Evolutionary conservation across 2,329 filamentous ascomycete species (phyloP).

Genomic region (Fusarium aywerte): DNA sequence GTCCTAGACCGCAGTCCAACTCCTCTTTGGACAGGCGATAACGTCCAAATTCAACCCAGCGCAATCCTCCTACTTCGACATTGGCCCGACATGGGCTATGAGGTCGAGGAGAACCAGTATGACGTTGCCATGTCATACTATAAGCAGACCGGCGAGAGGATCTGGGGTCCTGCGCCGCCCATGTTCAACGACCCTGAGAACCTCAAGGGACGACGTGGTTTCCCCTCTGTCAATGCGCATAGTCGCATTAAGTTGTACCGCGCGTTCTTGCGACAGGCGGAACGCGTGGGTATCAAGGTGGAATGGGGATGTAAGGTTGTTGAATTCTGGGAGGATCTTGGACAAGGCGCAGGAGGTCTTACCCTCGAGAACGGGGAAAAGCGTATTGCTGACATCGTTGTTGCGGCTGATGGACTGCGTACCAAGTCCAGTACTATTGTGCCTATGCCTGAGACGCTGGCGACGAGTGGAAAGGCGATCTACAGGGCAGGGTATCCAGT

Average conservation of each 20-base stretch:
- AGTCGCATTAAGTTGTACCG: conserved; percentile 28
- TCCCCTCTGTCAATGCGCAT: conserved; percentile 28
- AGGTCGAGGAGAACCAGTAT: conserved; percentile 31
- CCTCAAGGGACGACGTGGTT: background rate
- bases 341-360: conserved; percentile 13
- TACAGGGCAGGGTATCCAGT: conserved; percentile 27
- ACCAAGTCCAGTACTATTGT: conserved; percentile 29
- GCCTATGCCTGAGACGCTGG: conserved; percentile 20
- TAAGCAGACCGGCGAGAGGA: conserved; percentile 22
- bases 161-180: conserved; percentile 32
- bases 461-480: conserved; percentile 26
- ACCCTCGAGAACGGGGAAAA: conserved; percentile 31
- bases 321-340: conserved; percentile 31
- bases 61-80: conserved; percentile 27
- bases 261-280: conserved; percentile 22
- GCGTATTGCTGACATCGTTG: conserved; percentile 24
- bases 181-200: conserved; percentile 35
- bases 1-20: conserved; percentile 21
- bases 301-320: conserved; percentile 31
- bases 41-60: conserved; percentile 30
- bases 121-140: conserved; percentile 37
- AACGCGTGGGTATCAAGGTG: conserved; percentile 14
- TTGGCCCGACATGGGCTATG: conserved; percentile 34
- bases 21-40: conserved; percentile 30
- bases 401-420: conserved; percentile 20